Evolutionary conservation across 495 filamentous ascomycete species (phyloP), one percentile per base, ranked within the genome.

Genomic region (Poronia punctata): DNA sequence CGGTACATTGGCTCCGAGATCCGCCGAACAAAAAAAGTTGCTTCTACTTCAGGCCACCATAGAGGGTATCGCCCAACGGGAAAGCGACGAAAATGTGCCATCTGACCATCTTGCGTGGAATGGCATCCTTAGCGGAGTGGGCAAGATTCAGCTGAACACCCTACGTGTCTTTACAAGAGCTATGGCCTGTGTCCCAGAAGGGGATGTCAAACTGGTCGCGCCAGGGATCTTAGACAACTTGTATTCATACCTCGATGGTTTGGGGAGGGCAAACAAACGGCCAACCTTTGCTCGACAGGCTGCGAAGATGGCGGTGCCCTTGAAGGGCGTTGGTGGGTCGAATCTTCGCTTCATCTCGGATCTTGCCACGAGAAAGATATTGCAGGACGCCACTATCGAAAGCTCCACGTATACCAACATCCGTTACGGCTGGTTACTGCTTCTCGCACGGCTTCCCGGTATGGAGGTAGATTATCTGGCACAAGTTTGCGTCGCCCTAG

Each of bases 391-490:
- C 11, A 5, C 32, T 8, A 30, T 38, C 15, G 38, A 34, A 28
- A 38, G 38, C 9, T 2, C 41, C 8, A 20, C 41, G 19, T 46
- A 46, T 38, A 0, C 15, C 29, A 25, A 41, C 10, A 35, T 50
- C 29, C 55, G 55, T 27, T 29, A 42, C 8, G 16, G 40, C 2
- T 59, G 52, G 55, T 46, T 59, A 17, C 44, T 43, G 17, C 31
- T 59, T 18, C 30, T 59, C 14, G 55, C 47, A 17, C 48, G 46
- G 23, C 26, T 56, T 15, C 55, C 52, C 10, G 25, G 18, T 12
- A 25, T 59, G 12, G 38, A 47, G n/a, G 35, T 21, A 3, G 19
- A 15, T 20, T 43, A 51, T 17, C 22, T 59, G 18, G 32, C 24
- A 6, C 33, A 15, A 25, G 10, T 10, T 9, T 53, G 44, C 16